phyloP scores from a whole-genome alignment of 2,329 filamentous ascomycete genomes.

The Penicillium sp. region DNA sequence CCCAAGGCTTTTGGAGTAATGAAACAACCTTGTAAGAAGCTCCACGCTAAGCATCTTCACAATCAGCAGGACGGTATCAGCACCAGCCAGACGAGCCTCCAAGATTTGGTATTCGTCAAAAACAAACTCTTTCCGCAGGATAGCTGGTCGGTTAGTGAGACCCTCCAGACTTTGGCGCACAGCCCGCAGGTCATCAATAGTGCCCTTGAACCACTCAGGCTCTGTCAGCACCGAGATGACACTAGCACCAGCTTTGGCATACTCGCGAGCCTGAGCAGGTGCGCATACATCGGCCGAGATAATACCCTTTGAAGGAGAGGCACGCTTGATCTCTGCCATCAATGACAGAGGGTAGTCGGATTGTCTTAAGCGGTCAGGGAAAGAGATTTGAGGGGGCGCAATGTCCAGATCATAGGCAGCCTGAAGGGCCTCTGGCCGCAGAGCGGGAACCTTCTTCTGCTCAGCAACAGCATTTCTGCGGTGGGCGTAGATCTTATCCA shows the following conservation, averaged over 20 bases:
- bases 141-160: slow-evolving; percentile 87
- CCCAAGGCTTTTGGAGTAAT: slow-evolving; percentile 82
- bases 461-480: slow-evolving; percentile 72
- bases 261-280: slow-evolving; percentile 84
- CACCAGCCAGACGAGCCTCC: slow-evolving; percentile 87
- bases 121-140: slow-evolving; percentile 93
- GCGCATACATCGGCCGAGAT: slow-evolving; percentile 87
- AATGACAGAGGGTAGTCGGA: slow-evolving; percentile 87
- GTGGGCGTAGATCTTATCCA: slow-evolving; percentile 86
- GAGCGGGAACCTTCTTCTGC: slow-evolving; percentile 84
- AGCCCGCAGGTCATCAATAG: slow-evolving; percentile 84
- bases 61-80: slow-evolving; percentile 91
- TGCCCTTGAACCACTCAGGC: slow-evolving; percentile 98
- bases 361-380: slow-evolving; percentile 74
- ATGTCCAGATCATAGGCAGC: slow-evolving; percentile 82
- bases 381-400: slow-evolving; percentile 78
- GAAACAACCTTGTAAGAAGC: slow-evolving; percentile 74
- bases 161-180: slow-evolving; percentile 86
- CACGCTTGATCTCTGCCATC: slow-evolving; percentile 96
- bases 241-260: slow-evolving; percentile 90
- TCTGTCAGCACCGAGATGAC: slow-evolving; percentile 98
- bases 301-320: slow-evolving; percentile 91
- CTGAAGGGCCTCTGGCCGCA: slow-evolving; percentile 78
- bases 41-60: slow-evolving; percentile 92
- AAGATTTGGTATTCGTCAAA: slow-evolving; percentile 99